Conservation (phyloP, 495 filamentous ascomycete species). For the Neurospora sp. region DNA sequence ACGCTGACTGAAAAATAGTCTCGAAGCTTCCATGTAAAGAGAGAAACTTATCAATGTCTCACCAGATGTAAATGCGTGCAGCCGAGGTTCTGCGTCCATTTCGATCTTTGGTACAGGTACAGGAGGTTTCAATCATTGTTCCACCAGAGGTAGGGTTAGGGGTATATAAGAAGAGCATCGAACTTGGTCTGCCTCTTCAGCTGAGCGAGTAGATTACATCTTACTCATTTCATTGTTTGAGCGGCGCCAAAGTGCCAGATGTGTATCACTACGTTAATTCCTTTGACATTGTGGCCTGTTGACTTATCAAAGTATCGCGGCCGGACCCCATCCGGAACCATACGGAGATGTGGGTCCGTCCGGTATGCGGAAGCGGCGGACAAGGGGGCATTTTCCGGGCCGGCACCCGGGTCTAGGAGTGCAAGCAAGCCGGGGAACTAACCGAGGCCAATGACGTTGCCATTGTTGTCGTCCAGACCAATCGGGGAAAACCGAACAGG, state of each 20-base stretch:
- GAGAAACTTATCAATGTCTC: background rate
- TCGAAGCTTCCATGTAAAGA: background rate
- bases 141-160: background rate
- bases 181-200: no score
- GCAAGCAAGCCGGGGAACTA: background rate
- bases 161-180: background rate
- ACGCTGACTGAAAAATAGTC: background rate
- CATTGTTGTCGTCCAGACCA: background rate
- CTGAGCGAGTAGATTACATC: background rate
- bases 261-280: background rate
- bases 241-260: no score
- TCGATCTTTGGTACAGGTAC: background rate
- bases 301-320: background rate
- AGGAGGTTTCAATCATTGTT: background rate
- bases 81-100: background rate
- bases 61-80: background rate
- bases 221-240: background rate
- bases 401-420: background rate
- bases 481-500: background rate
- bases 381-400: background rate
- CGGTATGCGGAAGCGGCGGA: background rate
- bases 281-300: background rate
- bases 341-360: background rate
- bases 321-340: background rate
- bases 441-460: background rate